phyloP scores from a whole-genome alignment of 257 asterid species.

The Parsonsia alboflavescens region DNA sequence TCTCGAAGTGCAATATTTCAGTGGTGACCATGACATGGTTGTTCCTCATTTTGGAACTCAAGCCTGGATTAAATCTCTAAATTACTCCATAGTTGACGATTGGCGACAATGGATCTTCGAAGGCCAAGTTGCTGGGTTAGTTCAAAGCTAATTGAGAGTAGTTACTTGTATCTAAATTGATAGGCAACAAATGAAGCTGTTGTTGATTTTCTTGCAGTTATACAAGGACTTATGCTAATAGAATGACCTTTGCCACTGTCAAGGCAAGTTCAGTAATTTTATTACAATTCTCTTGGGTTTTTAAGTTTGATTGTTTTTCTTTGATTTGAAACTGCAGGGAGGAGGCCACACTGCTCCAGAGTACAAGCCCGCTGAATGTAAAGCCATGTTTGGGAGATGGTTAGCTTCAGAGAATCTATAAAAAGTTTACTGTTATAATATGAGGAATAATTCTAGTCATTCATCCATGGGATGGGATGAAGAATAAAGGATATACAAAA shows the following conservation, averaged over 20 bases:
- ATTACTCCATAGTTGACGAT: conserved; percentile 24
- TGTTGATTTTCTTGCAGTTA: conserved; percentile 16
- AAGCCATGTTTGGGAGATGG: conserved; percentile 1
- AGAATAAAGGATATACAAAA: too few relatives aligned
- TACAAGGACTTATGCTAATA: conserved; percentile 30
- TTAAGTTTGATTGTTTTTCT: not conserved
- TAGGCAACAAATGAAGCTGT: too few relatives aligned
- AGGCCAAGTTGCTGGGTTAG: conserved; percentile 36
- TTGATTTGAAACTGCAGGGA: not conserved
- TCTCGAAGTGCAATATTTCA: not conserved
- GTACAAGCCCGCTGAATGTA: not conserved
- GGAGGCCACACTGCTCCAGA: conserved; percentile 5
- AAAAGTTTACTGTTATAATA: not conserved
- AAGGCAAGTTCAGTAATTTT: too few relatives aligned
- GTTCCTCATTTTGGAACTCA: conserved; percentile 23
- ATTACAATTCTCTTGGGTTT: not conserved
- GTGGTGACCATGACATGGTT: conserved; percentile 29
- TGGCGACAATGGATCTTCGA: conserved; percentile 30
- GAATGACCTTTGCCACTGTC: conserved; percentile 32
- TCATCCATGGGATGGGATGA: not conserved
- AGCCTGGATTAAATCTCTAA: conserved; percentile 32
- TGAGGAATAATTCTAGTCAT: not conserved
- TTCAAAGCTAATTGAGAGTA: not conserved
- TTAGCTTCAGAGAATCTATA: not conserved
- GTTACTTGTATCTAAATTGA: too few relatives aligned